phyloP scores from a whole-genome alignment of 1,284 basidiomycete species.

The Ceratorhiza oryzae-sativae region DNA sequence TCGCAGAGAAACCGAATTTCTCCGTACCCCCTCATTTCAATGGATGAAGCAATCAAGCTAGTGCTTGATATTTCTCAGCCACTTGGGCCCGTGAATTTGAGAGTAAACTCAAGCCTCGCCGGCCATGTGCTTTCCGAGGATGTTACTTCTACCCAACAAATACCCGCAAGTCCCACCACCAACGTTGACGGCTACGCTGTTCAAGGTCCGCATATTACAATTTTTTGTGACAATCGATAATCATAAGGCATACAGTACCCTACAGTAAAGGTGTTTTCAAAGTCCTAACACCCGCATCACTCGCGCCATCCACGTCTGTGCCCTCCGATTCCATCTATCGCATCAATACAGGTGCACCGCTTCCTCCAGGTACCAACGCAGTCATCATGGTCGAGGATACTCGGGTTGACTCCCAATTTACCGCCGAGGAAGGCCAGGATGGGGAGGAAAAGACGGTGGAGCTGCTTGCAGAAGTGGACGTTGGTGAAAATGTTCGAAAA shows the following conservation, averaged over 20 bases:
- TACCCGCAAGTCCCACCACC: constrained; percentile 71
- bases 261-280: constrained; percentile 68
- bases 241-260: neutral
- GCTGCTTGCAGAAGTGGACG: constrained; percentile 67
- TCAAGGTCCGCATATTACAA: constrained; percentile 55
- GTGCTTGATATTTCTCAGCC: constrained; percentile 62
- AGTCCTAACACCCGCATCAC: constrained; percentile 69
- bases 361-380: constrained; percentile 76
- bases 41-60: constrained; percentile 67
- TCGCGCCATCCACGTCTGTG: constrained; percentile 54
- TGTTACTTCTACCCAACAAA: constrained; percentile 67
- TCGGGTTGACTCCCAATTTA: constrained; percentile 47
- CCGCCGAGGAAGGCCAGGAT: constrained; percentile 38
- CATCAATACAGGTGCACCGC: constrained; percentile 78
- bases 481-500: constrained; percentile 74
- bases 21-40: constrained; percentile 74
- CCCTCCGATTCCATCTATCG: constrained; percentile 68
- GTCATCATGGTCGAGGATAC: constrained; percentile 95
- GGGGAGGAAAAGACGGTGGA: constrained; percentile 74
- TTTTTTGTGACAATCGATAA: constrained; percentile 33
- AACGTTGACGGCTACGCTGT: constrained; percentile 91
- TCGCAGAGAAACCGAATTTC: constrained; percentile 74
- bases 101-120: constrained; percentile 65
- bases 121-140: constrained; percentile 80
- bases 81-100: constrained; percentile 52